Percentiles rank a stretch among this genome's conserved stretches.
Conservation (phyloP, 257 asterid genomes). For the Galeopsis tetrahit region DNA sequence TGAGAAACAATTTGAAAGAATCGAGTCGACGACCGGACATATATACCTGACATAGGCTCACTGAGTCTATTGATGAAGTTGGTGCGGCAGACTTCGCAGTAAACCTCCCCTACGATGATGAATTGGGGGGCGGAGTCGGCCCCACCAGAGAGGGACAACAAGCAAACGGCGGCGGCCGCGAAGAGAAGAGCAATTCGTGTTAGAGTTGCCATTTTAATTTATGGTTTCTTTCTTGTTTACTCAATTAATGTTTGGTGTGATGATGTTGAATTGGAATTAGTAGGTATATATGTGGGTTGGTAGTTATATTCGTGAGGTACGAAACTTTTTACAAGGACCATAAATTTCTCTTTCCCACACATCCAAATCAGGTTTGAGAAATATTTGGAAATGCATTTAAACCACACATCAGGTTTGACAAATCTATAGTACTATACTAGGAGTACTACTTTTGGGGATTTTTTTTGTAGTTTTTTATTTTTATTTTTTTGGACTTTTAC, state of each 20-base stretch:
- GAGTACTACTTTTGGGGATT: too few relatives aligned
- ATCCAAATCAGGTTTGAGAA: neutral
- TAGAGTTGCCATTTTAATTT: constrained; percentile 51
- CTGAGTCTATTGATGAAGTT: constrained; percentile 63
- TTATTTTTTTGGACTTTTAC: too few relatives aligned
- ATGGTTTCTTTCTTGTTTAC: neutral
- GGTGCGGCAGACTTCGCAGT: constrained; percentile 76
- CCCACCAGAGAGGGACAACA: constrained; percentile 32
- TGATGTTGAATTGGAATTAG: neutral
- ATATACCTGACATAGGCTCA: constrained; percentile 67
- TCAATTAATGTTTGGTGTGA: neutral
- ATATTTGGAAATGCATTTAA: neutral
- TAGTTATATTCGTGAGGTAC: constrained; percentile 36
- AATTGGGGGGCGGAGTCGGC: constrained; percentile 35
- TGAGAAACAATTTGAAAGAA: too few relatives aligned
- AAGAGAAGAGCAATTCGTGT: constrained; percentile 36
- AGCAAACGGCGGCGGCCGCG: constrained; percentile 41
- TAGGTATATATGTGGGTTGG: constrained; percentile 20
- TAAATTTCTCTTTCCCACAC: constrained; percentile 37
- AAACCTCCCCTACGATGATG: constrained; percentile 62
- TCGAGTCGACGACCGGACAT: neutral
- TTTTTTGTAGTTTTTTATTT: too few relatives aligned
- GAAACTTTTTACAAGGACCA: constrained; percentile 10
- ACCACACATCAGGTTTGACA: neutral
- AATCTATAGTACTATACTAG: neutral